A percentile compares a stretch with the other conserved stretches of the same genome.
Conservation (phyloP, 192 early-diverging fungal species). For the Thamnidium elegans region DNA sequence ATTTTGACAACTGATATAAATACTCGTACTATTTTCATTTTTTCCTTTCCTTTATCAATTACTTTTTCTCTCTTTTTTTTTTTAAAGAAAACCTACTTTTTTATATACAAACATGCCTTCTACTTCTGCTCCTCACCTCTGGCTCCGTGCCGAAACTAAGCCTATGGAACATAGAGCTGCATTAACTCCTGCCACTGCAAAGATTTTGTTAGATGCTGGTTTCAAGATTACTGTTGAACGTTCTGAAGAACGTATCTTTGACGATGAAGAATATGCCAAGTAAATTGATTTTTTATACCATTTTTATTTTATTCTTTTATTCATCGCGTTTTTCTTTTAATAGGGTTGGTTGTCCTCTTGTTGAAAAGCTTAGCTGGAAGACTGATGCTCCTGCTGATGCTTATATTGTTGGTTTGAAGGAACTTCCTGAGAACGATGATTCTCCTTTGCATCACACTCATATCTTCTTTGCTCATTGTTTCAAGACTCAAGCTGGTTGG, state of each 20-base stretch:
- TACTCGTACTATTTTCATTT: not conserved
- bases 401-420: slow-evolving; percentile 96
- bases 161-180: slow-evolving; percentile 92
- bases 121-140: slow-evolving; percentile 54
- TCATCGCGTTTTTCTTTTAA: slow-evolving; percentile 1
- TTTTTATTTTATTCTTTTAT: not conserved
- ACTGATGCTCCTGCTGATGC: slow-evolving; percentile 80
- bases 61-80: not conserved
- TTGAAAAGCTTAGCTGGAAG: slow-evolving; percentile 79
- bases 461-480: slow-evolving; percentile 99
- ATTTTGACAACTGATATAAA: slow-evolving; percentile 3
- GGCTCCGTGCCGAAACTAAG: slow-evolving; percentile 99
- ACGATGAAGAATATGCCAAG: slow-evolving; percentile 82
- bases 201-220: slow-evolving; percentile 74
- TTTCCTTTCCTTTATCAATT: slow-evolving; percentile 8
- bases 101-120: not conserved
- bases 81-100: not conserved
- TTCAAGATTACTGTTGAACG: slow-evolving; percentile 91
- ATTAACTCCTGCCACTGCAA: slow-evolving; percentile 81
- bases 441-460: slow-evolving; percentile 88
- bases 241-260: slow-evolving; percentile 80
- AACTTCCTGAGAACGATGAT: slow-evolving; percentile 90
- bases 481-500: slow-evolving; percentile 95
- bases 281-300: slow-evolving; percentile 30
- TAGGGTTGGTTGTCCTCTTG: slow-evolving; percentile 79